Evolutionary conservation across 345 rosid genomes (phyloP), one percentile per base, ranked within the genome.

Genomic region (Linum lewisii): DNA sequence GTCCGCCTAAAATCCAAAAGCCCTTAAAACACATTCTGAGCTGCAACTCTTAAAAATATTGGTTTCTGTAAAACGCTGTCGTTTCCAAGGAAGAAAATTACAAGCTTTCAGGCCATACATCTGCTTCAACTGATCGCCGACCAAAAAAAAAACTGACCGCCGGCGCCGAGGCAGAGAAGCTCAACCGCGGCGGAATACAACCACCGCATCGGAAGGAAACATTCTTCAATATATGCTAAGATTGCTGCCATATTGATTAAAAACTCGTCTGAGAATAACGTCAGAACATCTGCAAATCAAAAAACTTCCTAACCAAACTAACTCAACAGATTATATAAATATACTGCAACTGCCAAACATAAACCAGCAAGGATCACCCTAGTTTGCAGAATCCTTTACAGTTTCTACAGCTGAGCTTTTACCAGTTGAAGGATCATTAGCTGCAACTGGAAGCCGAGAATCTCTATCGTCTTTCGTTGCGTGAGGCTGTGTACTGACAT

Each of bases 391-490:
- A 60, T 69, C 67, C 47, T 61, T 65, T 24, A 58, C 23, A 66
- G 19, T 64, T 66, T 63, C 60, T 51, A 58, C 47, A 37, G 24
- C 50, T 54, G 47, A 73, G 21, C 53, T 65, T 47, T 70, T 37
- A 23, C 42, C 47, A 8, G 19, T 63, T 76, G 69, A 72, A 18
- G 51, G 59, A 51, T 66, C 72, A 62, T 21, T 57, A 18, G 51
- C 59, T 6, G 58, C 63, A 19, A 26, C 45, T 15, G 55, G 54
- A 45, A 42, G 14, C 18, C 24, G 38, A 25, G 62, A 63, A 54
- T 61, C 1, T 1, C 58, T 24, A 11, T 22, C 50, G 32, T 57
- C 50, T 64, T 63, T 13, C 51, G 5, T 16, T 51, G 20, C 15
- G n/a, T 32, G 21, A 19, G 16, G 20, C 38, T 14, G 26, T 25